phyloP scores from a whole-genome alignment of 202 grass and related monocot species.

The Setaria italica region DNA sequence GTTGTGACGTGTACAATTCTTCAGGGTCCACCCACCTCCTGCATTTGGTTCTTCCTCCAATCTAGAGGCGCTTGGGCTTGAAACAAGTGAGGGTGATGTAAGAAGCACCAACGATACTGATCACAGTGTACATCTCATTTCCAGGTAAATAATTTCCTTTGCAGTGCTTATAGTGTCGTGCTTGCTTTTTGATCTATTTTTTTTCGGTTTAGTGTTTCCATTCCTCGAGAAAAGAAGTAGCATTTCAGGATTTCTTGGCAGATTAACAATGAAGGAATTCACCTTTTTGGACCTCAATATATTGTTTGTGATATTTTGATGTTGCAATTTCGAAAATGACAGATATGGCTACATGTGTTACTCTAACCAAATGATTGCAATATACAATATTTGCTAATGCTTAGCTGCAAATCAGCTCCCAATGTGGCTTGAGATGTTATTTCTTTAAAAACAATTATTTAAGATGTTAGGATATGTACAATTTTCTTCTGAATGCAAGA shows the following conservation, averaged over 20 bases:
- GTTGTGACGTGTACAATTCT: background rate
- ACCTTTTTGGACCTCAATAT: background rate
- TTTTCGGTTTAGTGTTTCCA: background rate
- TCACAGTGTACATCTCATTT: slow-evolving; percentile 55
- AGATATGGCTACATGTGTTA: background rate
- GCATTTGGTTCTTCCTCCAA: slow-evolving; percentile 72
- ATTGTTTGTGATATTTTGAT: background rate
- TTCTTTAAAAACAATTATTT: background rate
- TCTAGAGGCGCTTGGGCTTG: slow-evolving; percentile 57
- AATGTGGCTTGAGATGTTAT: background rate
- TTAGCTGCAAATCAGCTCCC: background rate
- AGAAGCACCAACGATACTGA: slow-evolving; percentile 40
- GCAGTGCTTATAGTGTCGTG: background rate
- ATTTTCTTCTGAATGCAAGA: background rate
- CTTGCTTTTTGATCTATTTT: background rate
- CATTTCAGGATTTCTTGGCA: background rate
- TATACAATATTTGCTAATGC: background rate
- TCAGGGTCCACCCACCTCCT: slow-evolving; percentile 64
- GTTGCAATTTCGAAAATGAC: background rate
- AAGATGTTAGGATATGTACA: background rate
- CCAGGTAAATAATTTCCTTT: slow-evolving; percentile 40
- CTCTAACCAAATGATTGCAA: slow-evolving; percentile 11
- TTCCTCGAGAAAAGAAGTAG: background rate
- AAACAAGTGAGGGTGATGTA: slow-evolving; percentile 46
- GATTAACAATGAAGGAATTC: background rate